These are phyloP conservation scores for Crithidia sp. DNA, from an alignment of 208 protist species.

Conservation along the genomic window DNA sequence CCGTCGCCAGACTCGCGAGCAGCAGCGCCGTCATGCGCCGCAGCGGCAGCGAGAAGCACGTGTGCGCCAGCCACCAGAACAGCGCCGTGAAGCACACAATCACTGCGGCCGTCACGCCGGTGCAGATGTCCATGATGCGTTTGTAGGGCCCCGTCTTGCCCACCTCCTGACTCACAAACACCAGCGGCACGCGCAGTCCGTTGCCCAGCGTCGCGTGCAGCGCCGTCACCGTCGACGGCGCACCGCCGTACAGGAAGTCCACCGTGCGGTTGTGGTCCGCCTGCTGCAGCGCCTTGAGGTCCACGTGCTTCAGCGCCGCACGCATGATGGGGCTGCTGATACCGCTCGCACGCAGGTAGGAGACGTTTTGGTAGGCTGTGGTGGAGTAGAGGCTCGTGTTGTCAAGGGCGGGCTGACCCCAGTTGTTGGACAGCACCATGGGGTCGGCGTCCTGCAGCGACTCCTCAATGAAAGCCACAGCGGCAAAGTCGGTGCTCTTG, in stretches of 20 bases:
- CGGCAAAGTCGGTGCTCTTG: neutral
- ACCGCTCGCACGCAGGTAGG: conserved; percentile 24
- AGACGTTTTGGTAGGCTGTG: neutral
- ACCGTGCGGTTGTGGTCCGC: neutral
- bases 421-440: conserved; percentile 32
- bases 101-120: neutral
- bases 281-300: conserved; percentile 18
- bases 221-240: neutral
- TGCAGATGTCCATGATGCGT: neutral
- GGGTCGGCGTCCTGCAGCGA: conserved; percentile 11
- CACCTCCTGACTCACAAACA: neutral
- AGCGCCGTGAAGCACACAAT: neutral
- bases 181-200: neutral
- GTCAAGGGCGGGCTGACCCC: conserved; percentile 11
- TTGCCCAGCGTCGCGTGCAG: neutral
- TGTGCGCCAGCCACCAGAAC: conserved; percentile 11
- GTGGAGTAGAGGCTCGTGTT: neutral
- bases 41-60: conserved; percentile 14
- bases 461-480: neutral
- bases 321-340: conserved; percentile 44
- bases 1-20: neutral
- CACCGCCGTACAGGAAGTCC: conserved; percentile 6
- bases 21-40: conserved; percentile 6
- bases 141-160: conserved; percentile 1
- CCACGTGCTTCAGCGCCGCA: conserved; percentile 33